phyloP scores from a whole-genome alignment of 495 filamentous ascomycete species.

The Endocarpon pusillum region DNA sequence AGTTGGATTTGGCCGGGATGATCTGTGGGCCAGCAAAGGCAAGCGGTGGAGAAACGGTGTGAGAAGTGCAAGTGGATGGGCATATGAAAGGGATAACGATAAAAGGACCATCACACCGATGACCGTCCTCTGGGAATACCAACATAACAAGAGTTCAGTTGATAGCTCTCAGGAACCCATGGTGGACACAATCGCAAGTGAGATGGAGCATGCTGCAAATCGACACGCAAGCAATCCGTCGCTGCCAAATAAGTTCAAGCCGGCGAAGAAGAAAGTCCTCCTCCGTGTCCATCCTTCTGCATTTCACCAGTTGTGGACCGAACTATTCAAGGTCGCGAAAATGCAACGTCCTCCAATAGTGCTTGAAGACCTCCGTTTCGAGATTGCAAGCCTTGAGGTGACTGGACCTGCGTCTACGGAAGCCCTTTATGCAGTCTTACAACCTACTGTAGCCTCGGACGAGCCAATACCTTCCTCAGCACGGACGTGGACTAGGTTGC shows the following conservation, averaged over 20 bases:
- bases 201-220: slow-evolving; percentile 2
- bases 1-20: slow-evolving; percentile 30
- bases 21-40: slow-evolving; percentile 42
- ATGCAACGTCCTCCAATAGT: slow-evolving; percentile 52
- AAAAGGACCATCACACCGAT: slow-evolving; percentile 54
- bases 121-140: slow-evolving; percentile 66
- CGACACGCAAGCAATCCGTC: too few species aligned
- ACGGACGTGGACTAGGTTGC: slow-evolving; percentile 43
- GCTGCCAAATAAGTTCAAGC: slow-evolving; percentile 18
- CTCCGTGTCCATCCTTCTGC: slow-evolving; percentile 76
- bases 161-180: too few species aligned
- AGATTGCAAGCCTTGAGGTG: slow-evolving; percentile 86
- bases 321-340: slow-evolving; percentile 52
- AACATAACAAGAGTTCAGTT: too few species aligned
- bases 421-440: slow-evolving; percentile 53
- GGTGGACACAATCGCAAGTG: slow-evolving; percentile 12
- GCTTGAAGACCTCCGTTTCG: slow-evolving; percentile 81
- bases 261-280: slow-evolving; percentile 39
- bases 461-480: slow-evolving; percentile 24
- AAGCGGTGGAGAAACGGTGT: slow-evolving; percentile 59
- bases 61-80: slow-evolving; percentile 49
- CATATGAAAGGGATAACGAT: slow-evolving; percentile 38
- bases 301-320: slow-evolving; percentile 70
- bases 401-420: slow-evolving; percentile 74
- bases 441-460: slow-evolving; percentile 28